Percentiles rank a stretch among this genome's conserved stretches.
Conservation (phyloP, 179 eudicot genomes). For the Silene noctiflora region DNA sequence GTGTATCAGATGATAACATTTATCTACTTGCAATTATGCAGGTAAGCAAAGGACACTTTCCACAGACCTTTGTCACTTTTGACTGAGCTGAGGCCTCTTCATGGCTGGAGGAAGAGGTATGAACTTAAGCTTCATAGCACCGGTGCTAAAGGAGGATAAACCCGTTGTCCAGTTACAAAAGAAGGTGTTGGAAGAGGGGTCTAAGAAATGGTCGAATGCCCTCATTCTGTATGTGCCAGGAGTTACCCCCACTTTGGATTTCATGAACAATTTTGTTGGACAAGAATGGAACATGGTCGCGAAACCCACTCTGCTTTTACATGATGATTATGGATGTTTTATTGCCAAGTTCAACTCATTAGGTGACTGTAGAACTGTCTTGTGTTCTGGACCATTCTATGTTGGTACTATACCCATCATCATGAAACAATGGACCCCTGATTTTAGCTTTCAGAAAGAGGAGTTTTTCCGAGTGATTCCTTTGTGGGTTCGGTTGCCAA, state of each 20-base stretch:
- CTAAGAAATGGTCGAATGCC: not conserved
- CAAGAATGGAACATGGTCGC: constrained; percentile 2
- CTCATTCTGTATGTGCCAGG: not conserved
- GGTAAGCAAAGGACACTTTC: too few relatives aligned
- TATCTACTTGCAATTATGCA: too few relatives aligned
- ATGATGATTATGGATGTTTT: not conserved
- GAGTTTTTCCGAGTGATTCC: not conserved
- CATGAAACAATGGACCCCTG: not conserved
- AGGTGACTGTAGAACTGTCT: not conserved
- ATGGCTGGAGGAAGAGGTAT: not conserved
- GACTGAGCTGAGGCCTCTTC: not conserved
- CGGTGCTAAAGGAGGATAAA: not conserved
- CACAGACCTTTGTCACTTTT: too few relatives aligned
- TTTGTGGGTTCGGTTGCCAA: constrained; percentile 11
- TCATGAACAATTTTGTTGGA: not conserved
- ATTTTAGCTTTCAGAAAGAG: not conserved
- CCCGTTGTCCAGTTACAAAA: not conserved
- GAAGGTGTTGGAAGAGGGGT: not conserved
- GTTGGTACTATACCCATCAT: too few relatives aligned
- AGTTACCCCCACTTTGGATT: not conserved
- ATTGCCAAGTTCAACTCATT: not conserved
- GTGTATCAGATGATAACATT: too few relatives aligned
- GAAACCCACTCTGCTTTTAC: not conserved
- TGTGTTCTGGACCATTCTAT: constrained; percentile 6
- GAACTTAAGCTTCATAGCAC: too few relatives aligned